phyloP scores from a whole-genome alignment of 768 basidiomycete genomes.

The Lactarius tabidus region DNA sequence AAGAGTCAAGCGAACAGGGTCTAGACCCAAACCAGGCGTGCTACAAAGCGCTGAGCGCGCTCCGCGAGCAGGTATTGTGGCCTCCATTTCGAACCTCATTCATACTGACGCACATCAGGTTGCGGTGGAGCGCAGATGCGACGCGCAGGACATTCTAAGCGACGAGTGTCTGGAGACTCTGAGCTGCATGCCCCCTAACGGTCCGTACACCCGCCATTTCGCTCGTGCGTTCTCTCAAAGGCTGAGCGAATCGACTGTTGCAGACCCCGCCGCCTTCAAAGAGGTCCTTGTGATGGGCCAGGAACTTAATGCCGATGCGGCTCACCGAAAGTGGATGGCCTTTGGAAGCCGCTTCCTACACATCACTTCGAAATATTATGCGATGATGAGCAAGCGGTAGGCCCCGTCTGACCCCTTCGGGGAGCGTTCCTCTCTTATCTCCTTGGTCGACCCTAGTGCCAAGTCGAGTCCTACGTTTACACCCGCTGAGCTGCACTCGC shows the following conservation, averaged over 20 bases:
- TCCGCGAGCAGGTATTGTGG: slow-evolving; percentile 22
- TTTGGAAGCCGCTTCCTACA: slow-evolving; percentile 15
- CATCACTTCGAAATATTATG: slow-evolving; percentile 18
- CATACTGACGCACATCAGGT: slow-evolving; percentile 4
- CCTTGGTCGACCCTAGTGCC: slow-evolving; percentile 10
- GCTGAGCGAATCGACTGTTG: slow-evolving; percentile 1
- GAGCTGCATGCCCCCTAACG: slow-evolving; percentile 40
- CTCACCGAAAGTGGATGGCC: slow-evolving; percentile 1
- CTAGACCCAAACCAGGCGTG: slow-evolving; percentile 4
- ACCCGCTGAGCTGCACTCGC: slow-evolving; percentile 18
- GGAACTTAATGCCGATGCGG: background rate
- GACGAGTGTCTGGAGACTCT: slow-evolving; percentile 38
- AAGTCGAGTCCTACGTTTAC: slow-evolving; percentile 6
- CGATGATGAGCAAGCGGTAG: slow-evolving; percentile 13
- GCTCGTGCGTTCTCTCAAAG: background rate
- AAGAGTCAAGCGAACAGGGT: background rate
- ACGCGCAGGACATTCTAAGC: slow-evolving; percentile 34
- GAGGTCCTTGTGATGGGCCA: slow-evolving; percentile 1
- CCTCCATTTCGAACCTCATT: background rate
- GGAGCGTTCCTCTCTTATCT: slow-evolving; percentile 6
- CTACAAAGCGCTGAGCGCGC: slow-evolving; percentile 12
- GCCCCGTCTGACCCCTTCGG: slow-evolving; percentile 3
- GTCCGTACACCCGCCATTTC: slow-evolving; percentile 27
- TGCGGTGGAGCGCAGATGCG: background rate
- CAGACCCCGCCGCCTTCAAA: slow-evolving; percentile 9